Evolutionary conservation across 2,329 filamentous ascomycete genomes (phyloP).

Genomic region (Eutypa lata): DNA sequence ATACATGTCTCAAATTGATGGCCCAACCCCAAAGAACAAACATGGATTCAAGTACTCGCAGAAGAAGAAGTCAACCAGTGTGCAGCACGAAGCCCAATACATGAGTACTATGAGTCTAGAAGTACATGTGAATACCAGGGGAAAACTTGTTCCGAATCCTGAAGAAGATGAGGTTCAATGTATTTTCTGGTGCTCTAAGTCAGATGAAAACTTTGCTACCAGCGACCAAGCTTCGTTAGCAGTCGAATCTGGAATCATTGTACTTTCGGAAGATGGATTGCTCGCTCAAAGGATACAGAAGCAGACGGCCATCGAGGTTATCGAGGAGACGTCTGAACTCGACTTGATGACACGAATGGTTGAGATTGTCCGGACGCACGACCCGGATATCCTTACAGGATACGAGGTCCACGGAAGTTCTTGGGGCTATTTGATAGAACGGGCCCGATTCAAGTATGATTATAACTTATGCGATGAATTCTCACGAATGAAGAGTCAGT

Average conservation of each 20-base stretch:
- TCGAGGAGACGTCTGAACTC: conserved; percentile 75
- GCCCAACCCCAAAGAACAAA: conserved; percentile 76
- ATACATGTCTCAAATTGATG: conserved; percentile 80
- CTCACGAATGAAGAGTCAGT: conserved; percentile 80
- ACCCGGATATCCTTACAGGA: conserved; percentile 90
- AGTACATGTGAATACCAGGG: conserved; percentile 84
- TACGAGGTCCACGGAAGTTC: conserved; percentile 92
- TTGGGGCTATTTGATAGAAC: conserved; percentile 94
- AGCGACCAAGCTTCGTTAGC: conserved; percentile 41
- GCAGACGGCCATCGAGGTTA: conserved; percentile 62
- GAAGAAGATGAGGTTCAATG: conserved; percentile 85
- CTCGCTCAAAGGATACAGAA: conserved; percentile 60
- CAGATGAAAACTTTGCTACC: conserved; percentile 61
- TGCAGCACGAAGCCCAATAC: conserved; percentile 82
- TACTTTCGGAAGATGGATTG: conserved; percentile 61
- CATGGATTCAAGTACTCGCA: conserved; percentile 86
- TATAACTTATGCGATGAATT: conserved; percentile 89
- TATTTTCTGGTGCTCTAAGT: conserved; percentile 86
- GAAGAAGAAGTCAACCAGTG: conserved; percentile 67
- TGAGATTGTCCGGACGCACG: conserved; percentile 76
- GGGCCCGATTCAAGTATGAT: conserved; percentile 81
- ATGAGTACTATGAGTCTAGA: conserved; percentile 98
- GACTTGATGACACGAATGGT: conserved; percentile 84
- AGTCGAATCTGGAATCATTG: conserved; percentile 68
- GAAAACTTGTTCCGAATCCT: conserved; percentile 78